Conservation (phyloP, 2,329 filamentous ascomycete genomes). For the Sarocladiaceae sp. region DNA sequence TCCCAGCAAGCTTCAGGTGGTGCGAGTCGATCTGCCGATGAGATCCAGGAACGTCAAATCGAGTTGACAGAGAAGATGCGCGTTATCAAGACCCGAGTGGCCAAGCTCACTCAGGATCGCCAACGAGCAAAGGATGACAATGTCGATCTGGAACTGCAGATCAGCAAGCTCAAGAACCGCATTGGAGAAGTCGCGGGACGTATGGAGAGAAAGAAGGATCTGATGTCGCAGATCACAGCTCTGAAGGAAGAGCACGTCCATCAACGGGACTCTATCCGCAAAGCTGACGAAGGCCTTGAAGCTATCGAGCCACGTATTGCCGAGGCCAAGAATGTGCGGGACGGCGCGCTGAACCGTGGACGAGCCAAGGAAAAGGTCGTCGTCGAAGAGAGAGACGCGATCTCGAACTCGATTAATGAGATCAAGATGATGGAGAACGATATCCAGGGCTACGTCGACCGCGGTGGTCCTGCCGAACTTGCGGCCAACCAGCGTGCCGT, state of each 20-base stretch:
- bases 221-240: constrained; percentile 66
- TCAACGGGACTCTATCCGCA: constrained; percentile 63
- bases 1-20: constrained; percentile 67
- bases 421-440: constrained; percentile 69
- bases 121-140: constrained; percentile 65
- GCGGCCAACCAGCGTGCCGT: constrained; percentile 64
- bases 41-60: constrained; percentile 73
- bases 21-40: constrained; percentile 65
- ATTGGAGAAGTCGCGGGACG: constrained; percentile 65
- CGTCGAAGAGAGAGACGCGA: constrained; percentile 61
- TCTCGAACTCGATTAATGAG: constrained; percentile 70
- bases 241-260: constrained; percentile 61
- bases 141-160: constrained; percentile 67
- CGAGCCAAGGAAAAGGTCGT: constrained; percentile 66
- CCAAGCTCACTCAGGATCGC: constrained; percentile 61
- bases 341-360: constrained; percentile 68
- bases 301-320: constrained; percentile 68
- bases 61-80: constrained; percentile 61
- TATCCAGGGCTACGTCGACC: constrained; percentile 72
- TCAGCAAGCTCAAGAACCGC: constrained; percentile 67
- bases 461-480: constrained; percentile 67
- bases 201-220: constrained; percentile 71
- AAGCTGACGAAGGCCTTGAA: constrained; percentile 67
- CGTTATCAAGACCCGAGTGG: constrained; percentile 54
- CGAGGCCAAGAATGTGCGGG: constrained; percentile 67